Percentiles rank a stretch among this genome's conserved stretches.
phyloP scores from a whole-genome alignment of 2,329 filamentous ascomycete genomes.

The Aureobasidium subglaciale region DNA sequence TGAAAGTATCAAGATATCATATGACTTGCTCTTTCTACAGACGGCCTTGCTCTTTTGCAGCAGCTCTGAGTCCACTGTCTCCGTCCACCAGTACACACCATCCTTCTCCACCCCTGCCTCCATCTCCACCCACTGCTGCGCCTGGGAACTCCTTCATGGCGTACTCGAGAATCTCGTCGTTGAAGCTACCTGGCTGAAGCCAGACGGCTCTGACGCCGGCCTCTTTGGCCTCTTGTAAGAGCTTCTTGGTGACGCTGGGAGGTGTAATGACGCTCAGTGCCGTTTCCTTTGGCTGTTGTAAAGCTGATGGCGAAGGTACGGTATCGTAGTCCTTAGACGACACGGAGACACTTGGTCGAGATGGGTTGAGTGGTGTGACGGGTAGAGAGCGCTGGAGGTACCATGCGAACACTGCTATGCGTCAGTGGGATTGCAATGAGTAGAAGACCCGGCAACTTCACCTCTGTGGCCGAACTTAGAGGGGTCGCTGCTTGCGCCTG shows the following conservation, averaged over 20 bases:
- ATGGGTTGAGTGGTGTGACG: slow-evolving; percentile 78
- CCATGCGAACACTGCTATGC: slow-evolving; percentile 71
- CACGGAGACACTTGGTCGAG: slow-evolving; percentile 57
- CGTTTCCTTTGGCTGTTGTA: slow-evolving; percentile 62
- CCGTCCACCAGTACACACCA: slow-evolving; percentile 88
- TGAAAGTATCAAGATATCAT: not conserved
- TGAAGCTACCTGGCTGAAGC: slow-evolving; percentile 85
- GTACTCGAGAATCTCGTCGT: slow-evolving; percentile 65
- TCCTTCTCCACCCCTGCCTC: slow-evolving; percentile 63
- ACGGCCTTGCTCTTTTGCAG: slow-evolving; percentile 41
- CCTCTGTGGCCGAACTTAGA: slow-evolving; percentile 85
- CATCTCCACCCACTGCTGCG: slow-evolving; percentile 60
- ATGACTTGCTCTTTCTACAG: not conserved
- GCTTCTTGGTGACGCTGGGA: slow-evolving; percentile 64
- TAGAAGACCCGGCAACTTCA: slow-evolving; percentile 29
- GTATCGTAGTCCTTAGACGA: slow-evolving; percentile 54
- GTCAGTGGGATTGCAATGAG: slow-evolving; percentile 9
- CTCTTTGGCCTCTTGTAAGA: slow-evolving; percentile 70
- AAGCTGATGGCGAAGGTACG: slow-evolving; percentile 55
- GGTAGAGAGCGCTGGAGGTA: slow-evolving; percentile 70
- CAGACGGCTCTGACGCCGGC: slow-evolving; percentile 70
- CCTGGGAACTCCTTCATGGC: slow-evolving; percentile 60
- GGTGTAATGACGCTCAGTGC: slow-evolving; percentile 83
- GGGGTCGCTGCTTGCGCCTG: slow-evolving; percentile 78
- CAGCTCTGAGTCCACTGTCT: slow-evolving; percentile 53